These are phyloP conservation scores for Pseudonectria foliicola DNA, from an alignment of 2,329 filamentous ascomycete genomes.

Conservation along the genomic window DNA sequence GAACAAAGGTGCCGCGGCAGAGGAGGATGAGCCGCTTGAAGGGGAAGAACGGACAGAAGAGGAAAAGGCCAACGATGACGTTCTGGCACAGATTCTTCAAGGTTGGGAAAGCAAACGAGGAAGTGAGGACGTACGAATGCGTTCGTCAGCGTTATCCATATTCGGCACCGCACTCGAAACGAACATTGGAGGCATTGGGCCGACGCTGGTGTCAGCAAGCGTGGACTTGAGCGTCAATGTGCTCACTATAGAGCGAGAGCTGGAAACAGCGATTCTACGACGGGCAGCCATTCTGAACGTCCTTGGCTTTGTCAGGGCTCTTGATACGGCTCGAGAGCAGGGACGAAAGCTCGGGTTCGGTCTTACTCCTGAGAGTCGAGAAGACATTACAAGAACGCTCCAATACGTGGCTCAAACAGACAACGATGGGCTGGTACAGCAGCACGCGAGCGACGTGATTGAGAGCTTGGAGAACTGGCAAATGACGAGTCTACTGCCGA, in stretches of 20 bases:
- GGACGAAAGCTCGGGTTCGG: constrained; percentile 44
- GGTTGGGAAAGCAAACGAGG: constrained; percentile 62
- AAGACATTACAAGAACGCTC: constrained; percentile 56
- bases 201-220: constrained; percentile 44
- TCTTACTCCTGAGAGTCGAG: constrained; percentile 46
- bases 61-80: constrained; percentile 40
- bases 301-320: constrained; percentile 52
- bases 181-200: constrained; percentile 49
- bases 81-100: constrained; percentile 51
- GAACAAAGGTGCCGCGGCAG: constrained; percentile 42
- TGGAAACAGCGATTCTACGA: constrained; percentile 57
- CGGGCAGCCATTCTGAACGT: constrained; percentile 59
- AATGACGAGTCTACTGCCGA: constrained; percentile 42
- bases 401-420: constrained; percentile 59
- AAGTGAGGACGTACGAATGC: constrained; percentile 62
- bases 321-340: constrained; percentile 46
- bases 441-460: constrained; percentile 59
- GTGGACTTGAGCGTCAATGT: constrained; percentile 59
- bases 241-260: constrained; percentile 53
- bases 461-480: constrained; percentile 60
- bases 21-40: constrained; percentile 33
- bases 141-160: constrained; percentile 62
- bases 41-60: constrained; percentile 41
- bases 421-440: constrained; percentile 58
- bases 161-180: constrained; percentile 54